These are phyloP conservation scores for Hippophae rhamnoides DNA, from an alignment of 306 rosid genomes.

Conservation along the genomic window DNA sequence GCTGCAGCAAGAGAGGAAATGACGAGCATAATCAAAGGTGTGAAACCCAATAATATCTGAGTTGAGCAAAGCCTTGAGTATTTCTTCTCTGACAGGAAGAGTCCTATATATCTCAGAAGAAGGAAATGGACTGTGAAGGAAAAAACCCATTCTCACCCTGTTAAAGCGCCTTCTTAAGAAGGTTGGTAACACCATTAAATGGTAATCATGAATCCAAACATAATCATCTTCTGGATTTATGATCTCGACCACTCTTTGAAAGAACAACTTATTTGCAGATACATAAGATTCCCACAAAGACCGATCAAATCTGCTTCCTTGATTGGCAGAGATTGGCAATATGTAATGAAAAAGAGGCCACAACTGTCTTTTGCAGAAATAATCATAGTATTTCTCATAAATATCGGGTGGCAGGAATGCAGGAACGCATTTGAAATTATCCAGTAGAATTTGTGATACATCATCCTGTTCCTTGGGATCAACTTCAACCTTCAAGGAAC, in stretches of 20 bases:
- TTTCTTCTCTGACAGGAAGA: constrained; percentile 58
- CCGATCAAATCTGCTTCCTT: constrained; percentile 57
- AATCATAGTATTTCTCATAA: constrained; percentile 42
- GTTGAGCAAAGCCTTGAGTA: constrained; percentile 53
- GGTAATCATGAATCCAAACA: constrained; percentile 69
- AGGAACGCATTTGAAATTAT: constrained; percentile 56
- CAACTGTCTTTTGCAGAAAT: constrained; percentile 57
- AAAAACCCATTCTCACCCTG: constrained; percentile 56
- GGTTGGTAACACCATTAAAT: constrained; percentile 60
- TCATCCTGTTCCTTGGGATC: constrained; percentile 53
- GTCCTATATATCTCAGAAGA: constrained; percentile 61
- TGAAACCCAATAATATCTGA: constrained; percentile 62
- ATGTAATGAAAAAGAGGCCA: constrained; percentile 70
- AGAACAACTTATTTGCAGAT: constrained; percentile 56
- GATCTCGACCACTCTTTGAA: constrained; percentile 55
- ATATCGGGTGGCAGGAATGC: constrained; percentile 49
- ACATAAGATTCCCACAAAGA: constrained; percentile 64
- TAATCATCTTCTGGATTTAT: constrained; percentile 60
- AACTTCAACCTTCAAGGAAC: constrained; percentile 46
- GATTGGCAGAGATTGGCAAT: constrained; percentile 51
- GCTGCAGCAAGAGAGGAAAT: constrained; percentile 61
- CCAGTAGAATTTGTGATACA: constrained; percentile 47
- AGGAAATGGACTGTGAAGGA: constrained; percentile 59
- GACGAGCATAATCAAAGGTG: constrained; percentile 64
- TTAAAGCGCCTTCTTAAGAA: constrained; percentile 57